A percentile compares a stretch with the other conserved stretches of the same genome.
Conservation (phyloP, 108 stramenopile species). For the Nitzschia inconspicua region DNA sequence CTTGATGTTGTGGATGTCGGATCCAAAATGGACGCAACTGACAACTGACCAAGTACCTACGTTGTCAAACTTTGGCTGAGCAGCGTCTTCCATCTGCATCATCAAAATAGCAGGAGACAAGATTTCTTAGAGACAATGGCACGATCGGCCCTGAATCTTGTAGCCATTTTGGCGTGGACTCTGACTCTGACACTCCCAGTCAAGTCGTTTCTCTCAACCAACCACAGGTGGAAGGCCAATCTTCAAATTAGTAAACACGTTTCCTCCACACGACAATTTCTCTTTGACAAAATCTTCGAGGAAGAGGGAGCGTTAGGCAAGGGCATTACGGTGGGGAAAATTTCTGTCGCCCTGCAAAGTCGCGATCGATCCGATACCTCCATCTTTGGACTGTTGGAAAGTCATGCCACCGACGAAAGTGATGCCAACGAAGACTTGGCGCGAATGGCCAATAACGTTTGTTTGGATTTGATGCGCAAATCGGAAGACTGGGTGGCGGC, state of each 20-base stretch:
- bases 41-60: no score
- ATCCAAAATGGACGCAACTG: no score
- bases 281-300: constrained; percentile 79
- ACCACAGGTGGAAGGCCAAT: no score
- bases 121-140: no score
- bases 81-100: no score
- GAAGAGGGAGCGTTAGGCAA: constrained; percentile 77
- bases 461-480: constrained; percentile 62
- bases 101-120: no score
- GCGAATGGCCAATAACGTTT: constrained; percentile 57
- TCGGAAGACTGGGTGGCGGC: constrained; percentile 71
- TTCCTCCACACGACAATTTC: constrained; percentile 25
- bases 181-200: no score
- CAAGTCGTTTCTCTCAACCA: no score
- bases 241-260: neutral
- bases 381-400: constrained; percentile 61
- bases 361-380: constrained; percentile 40
- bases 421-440: constrained; percentile 48
- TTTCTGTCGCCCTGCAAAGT: constrained; percentile 60
- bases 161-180: no score
- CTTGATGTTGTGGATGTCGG: no score
- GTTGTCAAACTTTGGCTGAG: no score
- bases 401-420: constrained; percentile 27
- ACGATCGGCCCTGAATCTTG: no score
- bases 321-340: constrained; percentile 80